These are phyloP conservation scores for Eimeria tenella DNA, from an alignment of 169 alveolate species.

Conservation along the genomic window DNA sequence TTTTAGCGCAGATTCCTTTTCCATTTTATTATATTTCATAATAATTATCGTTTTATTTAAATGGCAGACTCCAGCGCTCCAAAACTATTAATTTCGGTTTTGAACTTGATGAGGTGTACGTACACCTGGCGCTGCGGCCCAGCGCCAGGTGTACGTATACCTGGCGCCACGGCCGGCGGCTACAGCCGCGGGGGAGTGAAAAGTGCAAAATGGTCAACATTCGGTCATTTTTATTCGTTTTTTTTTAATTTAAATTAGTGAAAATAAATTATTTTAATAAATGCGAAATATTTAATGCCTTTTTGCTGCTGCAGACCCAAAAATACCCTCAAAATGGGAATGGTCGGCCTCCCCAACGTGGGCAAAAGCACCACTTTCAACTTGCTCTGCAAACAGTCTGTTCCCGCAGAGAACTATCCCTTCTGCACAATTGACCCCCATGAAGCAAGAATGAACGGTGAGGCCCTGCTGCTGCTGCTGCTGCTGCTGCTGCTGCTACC, in stretches of 20 bases:
- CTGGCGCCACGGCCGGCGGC: too few species aligned
- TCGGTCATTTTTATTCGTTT: too few species aligned
- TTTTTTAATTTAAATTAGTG: too few species aligned
- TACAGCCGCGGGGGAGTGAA: too few species aligned
- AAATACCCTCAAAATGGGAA: conserved; percentile 97
- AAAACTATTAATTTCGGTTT: background rate
- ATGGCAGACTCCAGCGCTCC: too few species aligned
- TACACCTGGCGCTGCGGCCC: background rate
- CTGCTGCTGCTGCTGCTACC: background rate
- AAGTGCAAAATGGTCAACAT: too few species aligned
- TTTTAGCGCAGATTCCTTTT: background rate
- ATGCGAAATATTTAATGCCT: too few species aligned
- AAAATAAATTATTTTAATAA: too few species aligned
- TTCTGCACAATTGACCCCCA: conserved; percentile 99
- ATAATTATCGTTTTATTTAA: too few species aligned
- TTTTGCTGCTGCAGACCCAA: conserved; percentile 86
- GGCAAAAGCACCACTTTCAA: conserved; percentile 95
- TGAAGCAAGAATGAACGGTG: conserved; percentile 96
- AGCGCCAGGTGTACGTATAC: background rate
- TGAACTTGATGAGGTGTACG: background rate
- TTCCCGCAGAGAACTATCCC: conserved; percentile 99
- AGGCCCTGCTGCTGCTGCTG: background rate
- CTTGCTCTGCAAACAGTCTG: conserved; percentile 95
- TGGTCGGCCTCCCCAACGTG: conserved; percentile 99
- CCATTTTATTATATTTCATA: background rate